phyloP scores from a whole-genome alignment of 331 rosid genomes.

The Stylosanthes scabra region DNA sequence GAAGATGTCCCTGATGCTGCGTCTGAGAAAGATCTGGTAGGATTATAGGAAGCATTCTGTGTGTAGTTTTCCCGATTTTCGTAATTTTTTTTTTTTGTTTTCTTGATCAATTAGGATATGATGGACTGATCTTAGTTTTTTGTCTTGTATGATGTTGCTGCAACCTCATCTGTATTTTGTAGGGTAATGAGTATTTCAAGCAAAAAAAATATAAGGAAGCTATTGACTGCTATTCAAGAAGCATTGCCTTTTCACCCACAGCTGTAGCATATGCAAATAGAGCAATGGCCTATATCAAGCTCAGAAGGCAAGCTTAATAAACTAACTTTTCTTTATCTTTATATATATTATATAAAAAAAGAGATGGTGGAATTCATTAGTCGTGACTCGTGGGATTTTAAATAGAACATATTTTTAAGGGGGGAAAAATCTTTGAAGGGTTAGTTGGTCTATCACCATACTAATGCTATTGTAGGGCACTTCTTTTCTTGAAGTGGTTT shows the following conservation, averaged over 20 bases:
- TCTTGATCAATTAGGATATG: slow-evolving; percentile 20
- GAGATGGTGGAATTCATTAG: neutral
- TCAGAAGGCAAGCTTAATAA: slow-evolving; percentile 62
- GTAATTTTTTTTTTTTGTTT: neutral
- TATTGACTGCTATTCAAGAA: slow-evolving; percentile 87
- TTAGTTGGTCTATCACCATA: slow-evolving; percentile 10
- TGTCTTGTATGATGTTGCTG: slow-evolving; percentile 20
- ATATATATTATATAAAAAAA: neutral
- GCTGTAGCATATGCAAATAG: slow-evolving; percentile 96
- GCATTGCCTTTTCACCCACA: slow-evolving; percentile 90
- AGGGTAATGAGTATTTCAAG: slow-evolving; percentile 97
- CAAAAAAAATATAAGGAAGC: slow-evolving; percentile 96
- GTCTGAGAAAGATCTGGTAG: slow-evolving; percentile 92
- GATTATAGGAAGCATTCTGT: slow-evolving; percentile 36
- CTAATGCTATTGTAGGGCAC: slow-evolving; percentile 34
- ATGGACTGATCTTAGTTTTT: slow-evolving; percentile 15
- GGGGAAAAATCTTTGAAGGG: neutral
- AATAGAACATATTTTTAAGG: slow-evolving; percentile 2
- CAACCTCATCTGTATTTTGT: slow-evolving; percentile 27
- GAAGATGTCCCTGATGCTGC: slow-evolving; percentile 82
- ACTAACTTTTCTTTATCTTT: slow-evolving; percentile 32
- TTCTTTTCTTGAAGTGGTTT: slow-evolving; percentile 3
- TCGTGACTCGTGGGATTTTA: slow-evolving; percentile 1
- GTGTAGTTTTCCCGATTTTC: neutral
- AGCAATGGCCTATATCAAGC: slow-evolving; percentile 93